Evolutionary conservation across 148 eudicot species (phyloP), one percentile per base, ranked within the genome.

Genomic region (Camellia sinensis): DNA sequence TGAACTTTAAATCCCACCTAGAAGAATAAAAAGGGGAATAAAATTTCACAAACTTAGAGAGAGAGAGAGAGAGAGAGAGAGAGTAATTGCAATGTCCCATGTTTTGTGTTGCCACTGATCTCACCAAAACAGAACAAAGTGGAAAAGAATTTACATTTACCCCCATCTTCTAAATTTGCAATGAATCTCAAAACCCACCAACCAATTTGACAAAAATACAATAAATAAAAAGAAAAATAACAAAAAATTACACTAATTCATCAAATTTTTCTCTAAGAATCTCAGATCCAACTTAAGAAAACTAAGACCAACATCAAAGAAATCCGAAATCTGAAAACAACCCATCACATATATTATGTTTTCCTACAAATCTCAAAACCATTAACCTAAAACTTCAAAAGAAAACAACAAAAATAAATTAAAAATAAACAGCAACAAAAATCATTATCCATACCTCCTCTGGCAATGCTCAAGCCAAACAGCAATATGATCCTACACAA

Each of bases 391-490:
- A 73, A 53, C n/a, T 7, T 22, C 7, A 29, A 73, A 1, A 53
- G 40, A 11, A 9, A 50, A 77, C n/a, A 67, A 9, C 12, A 19
- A 12, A 41, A 72, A 46, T 21, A 80, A 57, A 68, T 7, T 6
- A 12, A 10, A 43, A 41, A 37, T 2, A 44, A 7, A 45, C 21
- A 67, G 14, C 41, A 21, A 44, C 1, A 40, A 29, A 29, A 29
- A 29, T 52, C 3, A 40, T 19, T 17, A 68, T 8, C 2, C 29
- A 71, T 82, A 82, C 84, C 84, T 82, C 84, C 84, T 71, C 62
- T 82, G 64, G 84, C 68, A 54, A 82, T 82, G 81, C 81, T 82
- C 63, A 82, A 46, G 4, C 84, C 84, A 82, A 73, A 82, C 21
- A 82, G 81, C 81, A 82, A 78, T 5, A 82, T 69, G 45, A 78